Evolutionary conservation across 2,329 filamentous ascomycete genomes (phyloP).

Genomic region (Neopestalotiopsis rosae): DNA sequence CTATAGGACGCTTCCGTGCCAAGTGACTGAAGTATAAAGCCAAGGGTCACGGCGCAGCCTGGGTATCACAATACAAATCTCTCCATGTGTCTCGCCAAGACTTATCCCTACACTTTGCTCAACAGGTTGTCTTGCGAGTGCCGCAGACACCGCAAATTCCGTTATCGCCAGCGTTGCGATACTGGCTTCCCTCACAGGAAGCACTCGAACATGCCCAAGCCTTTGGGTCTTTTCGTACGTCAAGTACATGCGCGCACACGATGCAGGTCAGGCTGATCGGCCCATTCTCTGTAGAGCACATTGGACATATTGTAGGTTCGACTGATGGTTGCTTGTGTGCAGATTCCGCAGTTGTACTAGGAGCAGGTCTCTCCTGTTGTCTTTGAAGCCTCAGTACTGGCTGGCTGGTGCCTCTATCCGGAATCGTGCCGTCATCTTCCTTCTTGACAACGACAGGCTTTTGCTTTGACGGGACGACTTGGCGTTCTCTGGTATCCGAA

Average conservation of each 20-base stretch:
- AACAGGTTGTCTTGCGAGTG: constrained; percentile 34
- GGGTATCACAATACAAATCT: too few relatives aligned
- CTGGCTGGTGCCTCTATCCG: background rate
- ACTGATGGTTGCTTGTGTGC: background rate
- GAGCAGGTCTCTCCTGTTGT: background rate
- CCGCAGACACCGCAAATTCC: constrained; percentile 76
- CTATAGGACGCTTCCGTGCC: too few relatives aligned
- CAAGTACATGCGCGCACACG: constrained; percentile 74
- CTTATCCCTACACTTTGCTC: background rate
- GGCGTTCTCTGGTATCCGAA: background rate
- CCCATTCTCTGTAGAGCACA: constrained; percentile 74
- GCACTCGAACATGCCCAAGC: constrained; percentile 69
- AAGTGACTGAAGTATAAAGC: too few relatives aligned
- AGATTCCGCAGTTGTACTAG: background rate
- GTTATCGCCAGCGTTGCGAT: constrained; percentile 73
- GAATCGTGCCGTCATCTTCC: background rate
- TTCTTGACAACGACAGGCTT: background rate
- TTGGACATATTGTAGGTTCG: constrained; percentile 48
- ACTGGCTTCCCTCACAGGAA: constrained; percentile 60
- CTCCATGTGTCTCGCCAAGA: too few relatives aligned
- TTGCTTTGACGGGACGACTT: background rate
- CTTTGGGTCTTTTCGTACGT: constrained; percentile 53
- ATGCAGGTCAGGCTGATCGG: constrained; percentile 61
- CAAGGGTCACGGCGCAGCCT: too few relatives aligned
- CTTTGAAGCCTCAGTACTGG: background rate